Conservation (phyloP, 352 stramenopile species). For the Phytophthora pisi region DNA sequence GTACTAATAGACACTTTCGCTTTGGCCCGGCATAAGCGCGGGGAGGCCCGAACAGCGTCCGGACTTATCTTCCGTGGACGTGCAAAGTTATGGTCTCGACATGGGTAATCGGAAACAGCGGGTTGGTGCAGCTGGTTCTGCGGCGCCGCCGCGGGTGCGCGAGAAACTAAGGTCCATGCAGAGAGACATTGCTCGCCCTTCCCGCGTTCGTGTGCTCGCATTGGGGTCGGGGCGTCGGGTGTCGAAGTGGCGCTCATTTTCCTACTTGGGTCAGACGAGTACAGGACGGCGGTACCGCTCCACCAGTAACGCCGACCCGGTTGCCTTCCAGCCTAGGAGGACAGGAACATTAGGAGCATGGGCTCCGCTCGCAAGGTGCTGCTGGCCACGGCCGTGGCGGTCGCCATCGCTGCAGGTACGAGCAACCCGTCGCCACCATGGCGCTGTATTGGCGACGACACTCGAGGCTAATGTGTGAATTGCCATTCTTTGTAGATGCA, state of each 20-base stretch:
- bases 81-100: conserved; percentile 19
- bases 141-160: conserved; percentile 12
- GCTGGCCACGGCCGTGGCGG: conserved; percentile 18
- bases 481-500: conserved; percentile 19
- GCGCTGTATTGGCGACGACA: not conserved
- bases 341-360: conserved; percentile 26
- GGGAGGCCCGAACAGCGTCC: conserved; percentile 3
- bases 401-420: conserved; percentile 28
- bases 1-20: too few relatives aligned
- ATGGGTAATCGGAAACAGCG: conserved; percentile 30
- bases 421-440: not conserved
- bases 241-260: conserved; percentile 30
- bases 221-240: not conserved
- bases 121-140: conserved; percentile 36
- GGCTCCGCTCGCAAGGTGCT: conserved; percentile 27
- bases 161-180: conserved; percentile 21
- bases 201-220: conserved; percentile 13
- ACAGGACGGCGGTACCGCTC: conserved; percentile 8
- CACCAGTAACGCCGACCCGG: conserved; percentile 12
- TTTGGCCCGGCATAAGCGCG: conserved; percentile 16
- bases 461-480: not conserved
- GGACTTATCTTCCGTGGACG: conserved; percentile 27
- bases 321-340: conserved; percentile 7
- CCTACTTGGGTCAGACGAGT: conserved; percentile 38
- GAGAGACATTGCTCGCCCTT: conserved; percentile 17